Conservation (phyloP, 331 rosid species). For the Arachis monticola region DNA sequence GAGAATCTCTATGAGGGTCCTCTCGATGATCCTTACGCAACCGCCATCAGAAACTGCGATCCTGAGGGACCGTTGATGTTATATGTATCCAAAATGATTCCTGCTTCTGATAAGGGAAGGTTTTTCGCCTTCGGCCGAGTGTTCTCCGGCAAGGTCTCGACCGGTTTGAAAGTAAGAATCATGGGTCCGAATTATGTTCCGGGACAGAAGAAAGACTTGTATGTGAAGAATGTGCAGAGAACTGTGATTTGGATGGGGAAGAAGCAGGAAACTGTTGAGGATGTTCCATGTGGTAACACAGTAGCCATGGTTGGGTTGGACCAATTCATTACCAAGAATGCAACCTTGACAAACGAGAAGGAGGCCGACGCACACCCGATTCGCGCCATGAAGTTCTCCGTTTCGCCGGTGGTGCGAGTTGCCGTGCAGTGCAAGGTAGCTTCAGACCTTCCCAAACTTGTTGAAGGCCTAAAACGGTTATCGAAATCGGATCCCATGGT, state of each 20-base stretch:
- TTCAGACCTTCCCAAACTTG: slow-evolving; percentile 79
- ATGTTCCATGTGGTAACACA: slow-evolving; percentile 80
- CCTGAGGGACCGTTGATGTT: slow-evolving; percentile 84
- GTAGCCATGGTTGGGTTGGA: slow-evolving; percentile 78
- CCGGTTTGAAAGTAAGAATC: slow-evolving; percentile 79
- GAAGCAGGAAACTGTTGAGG: slow-evolving; percentile 74
- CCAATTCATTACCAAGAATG: slow-evolving; percentile 77
- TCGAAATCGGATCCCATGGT: slow-evolving; percentile 85
- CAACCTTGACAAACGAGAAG: slow-evolving; percentile 80
- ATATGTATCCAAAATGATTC: slow-evolving; percentile 84
- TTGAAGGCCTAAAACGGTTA: slow-evolving; percentile 76
- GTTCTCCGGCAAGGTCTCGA: slow-evolving; percentile 65
- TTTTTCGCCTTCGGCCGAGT: slow-evolving; percentile 80
- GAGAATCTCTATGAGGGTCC: slow-evolving; percentile 88
- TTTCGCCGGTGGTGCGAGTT: slow-evolving; percentile 77
- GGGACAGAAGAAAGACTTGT: slow-evolving; percentile 71
- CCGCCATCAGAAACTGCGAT: slow-evolving; percentile 72
- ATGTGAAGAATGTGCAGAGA: slow-evolving; percentile 74
- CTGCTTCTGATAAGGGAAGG: slow-evolving; percentile 81
- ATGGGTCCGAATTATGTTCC: slow-evolving; percentile 81
- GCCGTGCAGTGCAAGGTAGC: slow-evolving; percentile 90
- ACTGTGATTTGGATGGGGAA: slow-evolving; percentile 89
- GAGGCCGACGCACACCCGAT: slow-evolving; percentile 79
- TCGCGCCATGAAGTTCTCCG: slow-evolving; percentile 78
- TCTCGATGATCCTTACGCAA: slow-evolving; percentile 62